A percentile compares a stretch with the other conserved stretches of the same genome.
These are phyloP conservation scores for Tylopilus vinaceipallidus DNA, from an alignment of 768 basidiomycete species.

Conservation along the genomic window DNA sequence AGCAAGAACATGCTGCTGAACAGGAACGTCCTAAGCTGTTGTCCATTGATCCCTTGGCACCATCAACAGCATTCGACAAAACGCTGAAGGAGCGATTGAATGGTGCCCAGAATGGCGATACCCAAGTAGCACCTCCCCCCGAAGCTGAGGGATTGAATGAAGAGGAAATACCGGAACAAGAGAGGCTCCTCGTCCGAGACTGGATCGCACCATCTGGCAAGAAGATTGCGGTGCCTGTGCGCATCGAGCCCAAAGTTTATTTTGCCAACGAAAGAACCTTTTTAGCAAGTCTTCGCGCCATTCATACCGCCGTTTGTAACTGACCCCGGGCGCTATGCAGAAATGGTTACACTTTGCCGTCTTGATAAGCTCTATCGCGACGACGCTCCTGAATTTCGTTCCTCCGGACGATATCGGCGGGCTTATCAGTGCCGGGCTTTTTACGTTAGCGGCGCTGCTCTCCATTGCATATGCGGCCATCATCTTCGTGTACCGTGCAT, in stretches of 20 bases:
- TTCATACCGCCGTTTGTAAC: background rate
- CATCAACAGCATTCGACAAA: constrained; percentile 81
- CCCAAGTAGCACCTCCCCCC: constrained; percentile 20
- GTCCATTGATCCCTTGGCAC: constrained; percentile 85
- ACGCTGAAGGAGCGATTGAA: constrained; percentile 68
- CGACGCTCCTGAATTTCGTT: constrained; percentile 85
- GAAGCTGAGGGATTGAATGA: constrained; percentile 37
- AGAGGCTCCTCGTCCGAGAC: constrained; percentile 59
- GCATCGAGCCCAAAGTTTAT: constrained; percentile 97
- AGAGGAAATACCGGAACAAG: constrained; percentile 39
- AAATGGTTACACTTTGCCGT: constrained; percentile 90
- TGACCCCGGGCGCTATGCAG: constrained; percentile 37
- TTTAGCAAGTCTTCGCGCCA: constrained; percentile 56
- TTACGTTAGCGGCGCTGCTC: constrained; percentile 86
- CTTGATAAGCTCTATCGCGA: constrained; percentile 86
- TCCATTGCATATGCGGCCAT: constrained; percentile 84
- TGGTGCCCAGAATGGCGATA: constrained; percentile 30
- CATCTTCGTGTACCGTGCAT: constrained; percentile 76
- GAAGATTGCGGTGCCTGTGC: constrained; percentile 88
- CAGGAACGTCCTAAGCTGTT: constrained; percentile 31
- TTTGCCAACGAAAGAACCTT: constrained; percentile 96
- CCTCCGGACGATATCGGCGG: constrained; percentile 69
- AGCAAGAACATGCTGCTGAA: constrained; percentile 22
- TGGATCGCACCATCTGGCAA: constrained; percentile 86
- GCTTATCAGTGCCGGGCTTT: constrained; percentile 82